A percentile compares a stretch with the other conserved stretches of the same genome.
These are phyloP conservation scores for Usnea hakonensis DNA, from an alignment of 495 filamentous ascomycete genomes.

Conservation along the genomic window DNA sequence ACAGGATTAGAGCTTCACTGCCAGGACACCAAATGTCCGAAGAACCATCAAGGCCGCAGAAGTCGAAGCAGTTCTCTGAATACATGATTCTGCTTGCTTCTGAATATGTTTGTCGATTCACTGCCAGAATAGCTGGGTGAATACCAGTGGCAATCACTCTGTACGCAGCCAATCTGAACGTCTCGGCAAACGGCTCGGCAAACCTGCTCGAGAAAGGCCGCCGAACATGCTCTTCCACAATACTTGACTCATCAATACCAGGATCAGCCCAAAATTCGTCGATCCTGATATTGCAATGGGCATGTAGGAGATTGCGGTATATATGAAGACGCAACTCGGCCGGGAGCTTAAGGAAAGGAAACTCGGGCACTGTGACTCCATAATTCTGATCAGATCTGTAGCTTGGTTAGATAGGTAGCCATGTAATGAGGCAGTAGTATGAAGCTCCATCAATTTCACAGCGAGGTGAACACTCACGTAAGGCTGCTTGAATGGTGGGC, in stretches of 20 bases:
- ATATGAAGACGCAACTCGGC: neutral
- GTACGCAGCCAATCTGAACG: neutral
- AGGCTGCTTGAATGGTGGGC: neutral
- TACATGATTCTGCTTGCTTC: neutral
- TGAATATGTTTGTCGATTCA: neutral
- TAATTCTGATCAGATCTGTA: neutral
- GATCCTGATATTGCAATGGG: neutral
- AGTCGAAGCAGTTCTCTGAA: neutral
- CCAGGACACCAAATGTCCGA: neutral
- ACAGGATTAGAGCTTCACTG: neutral
- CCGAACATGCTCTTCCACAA: too few species aligned
- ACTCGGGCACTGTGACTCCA: neutral
- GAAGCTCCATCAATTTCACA: neutral
- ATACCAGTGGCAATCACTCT: neutral
- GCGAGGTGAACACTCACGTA: neutral
- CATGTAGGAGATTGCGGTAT: neutral
- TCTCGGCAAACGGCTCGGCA: too few species aligned
- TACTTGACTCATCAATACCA: too few species aligned
- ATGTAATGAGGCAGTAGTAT: neutral
- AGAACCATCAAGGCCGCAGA: neutral
- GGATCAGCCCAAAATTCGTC: neutral
- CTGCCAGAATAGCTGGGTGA: neutral
- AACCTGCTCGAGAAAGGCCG: too few species aligned
- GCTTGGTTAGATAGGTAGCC: neutral
- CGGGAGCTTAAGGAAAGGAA: neutral